Evolutionary conservation across 768 basidiomycete species (phyloP).

Genomic region (Jaapia argillacea): DNA sequence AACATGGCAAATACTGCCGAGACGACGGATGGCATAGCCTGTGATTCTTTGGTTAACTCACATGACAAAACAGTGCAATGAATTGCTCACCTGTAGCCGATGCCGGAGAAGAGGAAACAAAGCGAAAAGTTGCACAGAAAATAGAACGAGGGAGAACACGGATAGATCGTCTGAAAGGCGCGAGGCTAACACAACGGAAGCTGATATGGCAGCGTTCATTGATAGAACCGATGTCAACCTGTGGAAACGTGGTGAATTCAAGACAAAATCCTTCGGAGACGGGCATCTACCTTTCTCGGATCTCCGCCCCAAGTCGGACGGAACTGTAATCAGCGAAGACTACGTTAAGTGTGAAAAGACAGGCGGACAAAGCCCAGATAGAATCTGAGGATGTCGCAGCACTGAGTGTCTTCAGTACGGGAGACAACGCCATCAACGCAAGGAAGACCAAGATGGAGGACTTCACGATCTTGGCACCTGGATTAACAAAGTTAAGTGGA

Average conservation of each 20-base stretch:
- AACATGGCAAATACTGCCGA: slow-evolving; percentile 44
- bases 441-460: slow-evolving; percentile 84
- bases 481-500: not conserved
- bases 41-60: slow-evolving; percentile 2
- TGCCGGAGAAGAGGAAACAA: slow-evolving; percentile 73
- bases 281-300: slow-evolving; percentile 45
- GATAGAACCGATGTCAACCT: slow-evolving; percentile 79
- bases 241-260: slow-evolving; percentile 7
- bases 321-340: slow-evolving; percentile 77
- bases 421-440: slow-evolving; percentile 81
- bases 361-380: slow-evolving; percentile 90
- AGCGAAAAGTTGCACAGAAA: slow-evolving; percentile 78
- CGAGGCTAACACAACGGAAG: slow-evolving; percentile 88
- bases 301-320: slow-evolving; percentile 28
- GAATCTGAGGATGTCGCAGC: slow-evolving; percentile 94
- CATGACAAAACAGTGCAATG: slow-evolving; percentile 1
- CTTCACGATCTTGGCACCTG: slow-evolving; percentile 66
- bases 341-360: slow-evolving; percentile 72
- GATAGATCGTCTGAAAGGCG: slow-evolving; percentile 74
- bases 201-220: slow-evolving; percentile 87
- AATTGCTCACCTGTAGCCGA: slow-evolving; percentile 48
- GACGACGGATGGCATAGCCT: slow-evolving; percentile 38
- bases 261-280: slow-evolving; percentile 13
- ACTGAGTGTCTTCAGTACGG: slow-evolving; percentile 85
- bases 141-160: slow-evolving; percentile 83